Conservation (phyloP, 75 land plant genomes). For the Chamaecyparis obtusa region DNA sequence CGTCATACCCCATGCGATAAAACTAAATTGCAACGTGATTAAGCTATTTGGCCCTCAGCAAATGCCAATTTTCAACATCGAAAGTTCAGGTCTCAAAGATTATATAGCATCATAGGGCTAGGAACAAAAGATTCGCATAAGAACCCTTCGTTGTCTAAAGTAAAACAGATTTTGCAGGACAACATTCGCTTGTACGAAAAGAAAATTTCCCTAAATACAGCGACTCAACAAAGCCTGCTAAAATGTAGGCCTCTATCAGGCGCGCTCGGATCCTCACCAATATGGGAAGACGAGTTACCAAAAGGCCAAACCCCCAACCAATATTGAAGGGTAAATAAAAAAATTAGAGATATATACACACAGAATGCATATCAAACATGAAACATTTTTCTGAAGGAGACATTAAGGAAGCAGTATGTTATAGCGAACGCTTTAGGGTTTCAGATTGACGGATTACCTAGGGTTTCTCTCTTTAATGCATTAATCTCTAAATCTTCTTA, state of each 20-base stretch:
- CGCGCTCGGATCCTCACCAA: background rate
- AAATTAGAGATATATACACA: background rate
- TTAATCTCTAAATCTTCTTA: too few relatives aligned
- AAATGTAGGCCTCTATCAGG: background rate
- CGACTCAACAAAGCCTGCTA: constrained; percentile 9
- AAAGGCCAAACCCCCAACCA: background rate
- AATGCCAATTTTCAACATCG: background rate
- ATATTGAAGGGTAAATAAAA: background rate
- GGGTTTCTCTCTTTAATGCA: background rate
- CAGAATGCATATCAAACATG: background rate
- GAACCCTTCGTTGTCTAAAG: background rate
- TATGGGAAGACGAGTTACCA: background rate
- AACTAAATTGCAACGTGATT: too few relatives aligned
- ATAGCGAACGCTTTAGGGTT: background rate
- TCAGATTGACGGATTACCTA: background rate
- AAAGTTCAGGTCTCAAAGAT: constrained; percentile 1
- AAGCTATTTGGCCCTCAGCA: background rate
- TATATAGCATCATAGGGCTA: background rate
- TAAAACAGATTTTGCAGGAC: background rate
- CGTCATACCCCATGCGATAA: too few relatives aligned
- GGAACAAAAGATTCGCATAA: background rate
- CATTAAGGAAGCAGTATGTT: background rate
- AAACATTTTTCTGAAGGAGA: background rate
- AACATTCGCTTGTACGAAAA: background rate
- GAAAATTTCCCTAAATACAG: background rate